Base-by-base conservation (phyloP, 352 stramenopile species). In the Lagenidium sp. region DNA sequence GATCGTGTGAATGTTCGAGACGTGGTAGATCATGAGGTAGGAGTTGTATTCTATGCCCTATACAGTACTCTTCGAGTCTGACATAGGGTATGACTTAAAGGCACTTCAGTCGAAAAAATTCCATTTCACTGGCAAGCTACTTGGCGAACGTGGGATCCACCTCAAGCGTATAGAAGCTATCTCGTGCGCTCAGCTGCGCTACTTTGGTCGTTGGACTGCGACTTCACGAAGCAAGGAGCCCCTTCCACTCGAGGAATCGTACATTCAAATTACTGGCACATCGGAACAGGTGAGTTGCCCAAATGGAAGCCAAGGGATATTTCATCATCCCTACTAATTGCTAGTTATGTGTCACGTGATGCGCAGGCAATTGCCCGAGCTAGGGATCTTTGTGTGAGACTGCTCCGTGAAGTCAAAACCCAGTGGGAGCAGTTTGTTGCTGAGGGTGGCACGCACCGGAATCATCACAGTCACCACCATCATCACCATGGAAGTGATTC, bases 141-240 rank as follows among this genome's bases (percentile, higher is more conserved):
- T 87, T 4, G 74, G 74, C n/a, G 62, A 82, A 35, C 62, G 71
- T 7, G 74, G 71, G 6, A 65, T 87, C 8, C 47, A 83, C 41
- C 56, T 85, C 37, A 87, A 87, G 63, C 69, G 54, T 3, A 68
- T 72, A 28, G 62, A 72, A 38, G 62, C 62, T n/a, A 68, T 72
- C 29, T 51, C 57, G 13, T 53, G 51, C 25, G 44, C 51, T 2
- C 44, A 53, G n/a, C 36, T 59, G 22, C 31, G 51, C 6, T 59
- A 59, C 35, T 18, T 22, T 18, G 51, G 51, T 5, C 51, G 44
- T 7, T 59, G 51, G 51, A 45, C 41, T 47, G 83, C 83, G 24
- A 56, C 56, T n/a, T n/a, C n/a, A n/a, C n/a, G n/a, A n/a, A n/a
- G n/a, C n/a, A n/a, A n/a, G n/a, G n/a, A n/a, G n/a, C n/a, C n/a